Conservation (phyloP, 495 filamentous ascomycete genomes). For the Trypethelium eluteriae region DNA sequence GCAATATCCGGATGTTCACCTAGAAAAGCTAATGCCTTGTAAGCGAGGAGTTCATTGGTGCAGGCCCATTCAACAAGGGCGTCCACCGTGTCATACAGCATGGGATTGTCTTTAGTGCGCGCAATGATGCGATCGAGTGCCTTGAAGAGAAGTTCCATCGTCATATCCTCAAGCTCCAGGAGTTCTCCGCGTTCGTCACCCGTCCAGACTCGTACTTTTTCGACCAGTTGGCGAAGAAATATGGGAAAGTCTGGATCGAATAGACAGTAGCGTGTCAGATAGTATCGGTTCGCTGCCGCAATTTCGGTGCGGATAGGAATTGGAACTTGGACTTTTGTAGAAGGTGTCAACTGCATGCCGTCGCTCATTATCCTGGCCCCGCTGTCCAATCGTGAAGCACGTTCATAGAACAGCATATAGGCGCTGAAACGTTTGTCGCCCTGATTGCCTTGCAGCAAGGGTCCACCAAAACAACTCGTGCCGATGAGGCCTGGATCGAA, state of each 20-base stretch:
- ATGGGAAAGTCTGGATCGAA: slow-evolving; percentile 63
- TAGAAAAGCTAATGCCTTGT: not conserved
- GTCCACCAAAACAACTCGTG: slow-evolving; percentile 74
- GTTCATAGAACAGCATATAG: slow-evolving; percentile 97
- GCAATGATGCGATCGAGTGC: slow-evolving; percentile 74
- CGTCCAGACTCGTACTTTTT: slow-evolving; percentile 39
- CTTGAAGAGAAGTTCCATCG: slow-evolving; percentile 60
- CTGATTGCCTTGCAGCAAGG: slow-evolving; percentile 39
- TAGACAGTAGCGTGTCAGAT: slow-evolving; percentile 72
- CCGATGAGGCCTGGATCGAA: slow-evolving; percentile 72
- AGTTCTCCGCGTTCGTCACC: slow-evolving; percentile 41
- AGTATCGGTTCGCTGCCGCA: slow-evolving; percentile 59
- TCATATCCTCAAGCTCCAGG: slow-evolving; percentile 51
- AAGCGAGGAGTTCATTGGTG: not conserved
- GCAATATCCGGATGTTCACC: not conserved
- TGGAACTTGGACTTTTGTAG: slow-evolving; percentile 53
- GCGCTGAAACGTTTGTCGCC: slow-evolving; percentile 45
- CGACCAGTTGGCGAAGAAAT: slow-evolving; percentile 58
- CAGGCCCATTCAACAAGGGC: not conserved
- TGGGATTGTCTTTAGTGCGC: slow-evolving; percentile 53
- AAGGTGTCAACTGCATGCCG: slow-evolving; percentile 32
- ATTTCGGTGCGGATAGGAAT: slow-evolving; percentile 53
- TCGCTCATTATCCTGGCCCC: slow-evolving; percentile 23
- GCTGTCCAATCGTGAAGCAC: slow-evolving; percentile 57
- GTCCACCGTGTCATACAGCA: not conserved